Evolutionary conservation across 2,329 filamentous ascomycete species (phyloP).

Genomic region (Alternaria sp.): DNA sequence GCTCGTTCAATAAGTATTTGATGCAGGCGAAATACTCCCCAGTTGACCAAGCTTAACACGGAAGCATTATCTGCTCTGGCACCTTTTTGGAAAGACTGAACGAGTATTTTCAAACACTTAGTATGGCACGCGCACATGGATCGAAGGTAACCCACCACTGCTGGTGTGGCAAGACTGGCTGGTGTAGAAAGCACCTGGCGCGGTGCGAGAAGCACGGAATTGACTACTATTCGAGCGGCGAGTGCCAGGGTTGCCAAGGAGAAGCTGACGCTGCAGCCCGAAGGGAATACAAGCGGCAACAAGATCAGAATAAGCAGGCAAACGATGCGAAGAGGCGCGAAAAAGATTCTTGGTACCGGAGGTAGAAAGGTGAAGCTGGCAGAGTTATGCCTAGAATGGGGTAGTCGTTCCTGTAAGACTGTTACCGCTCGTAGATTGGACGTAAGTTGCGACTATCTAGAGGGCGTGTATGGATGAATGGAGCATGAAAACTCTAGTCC

Average conservation of each 20-base stretch:
- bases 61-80: not conserved
- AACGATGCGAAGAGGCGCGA: not conserved
- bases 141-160: not conserved
- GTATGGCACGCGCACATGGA: not conserved
- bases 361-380: not conserved
- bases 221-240: not conserved
- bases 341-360: not conserved
- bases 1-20: not conserved
- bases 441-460: not conserved
- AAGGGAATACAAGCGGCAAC: not conserved
- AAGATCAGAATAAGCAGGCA: not conserved
- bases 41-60: not conserved
- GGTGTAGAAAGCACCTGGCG: not conserved
- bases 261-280: not conserved
- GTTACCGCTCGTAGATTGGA: not conserved
- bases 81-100: not conserved
- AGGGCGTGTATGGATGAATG: not conserved
- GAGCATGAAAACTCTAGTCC: not conserved
- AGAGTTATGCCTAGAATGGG: not conserved
- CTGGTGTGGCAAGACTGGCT: not conserved
- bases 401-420: not conserved
- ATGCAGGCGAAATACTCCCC: not conserved
- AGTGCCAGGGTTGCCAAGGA: not conserved
- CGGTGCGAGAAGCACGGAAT: accelerated
- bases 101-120: not conserved